Percentiles rank a stretch among this genome's conserved stretches.
Evolutionary conservation across 352 stramenopile species (phyloP).

Genomic region (Peronospora farinosa): DNA sequence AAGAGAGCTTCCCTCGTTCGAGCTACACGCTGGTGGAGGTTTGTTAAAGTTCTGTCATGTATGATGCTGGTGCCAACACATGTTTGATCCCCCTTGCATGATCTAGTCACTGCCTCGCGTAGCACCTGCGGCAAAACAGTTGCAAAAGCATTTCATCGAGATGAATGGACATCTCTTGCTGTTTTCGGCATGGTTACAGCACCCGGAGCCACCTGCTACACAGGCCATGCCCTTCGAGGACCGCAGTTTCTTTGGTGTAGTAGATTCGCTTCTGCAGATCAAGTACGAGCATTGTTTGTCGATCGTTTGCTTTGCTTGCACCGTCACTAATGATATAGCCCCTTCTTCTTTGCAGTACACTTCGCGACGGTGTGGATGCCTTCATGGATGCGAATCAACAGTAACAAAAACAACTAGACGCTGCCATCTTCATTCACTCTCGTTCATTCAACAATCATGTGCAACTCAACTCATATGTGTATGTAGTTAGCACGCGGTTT

Average conservation of each 20-base stretch:
- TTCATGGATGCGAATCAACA: slow-evolving; percentile 50
- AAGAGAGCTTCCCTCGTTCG: slow-evolving; percentile 73
- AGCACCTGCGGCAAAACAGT: slow-evolving; percentile 7
- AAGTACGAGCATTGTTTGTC: slow-evolving; percentile 24
- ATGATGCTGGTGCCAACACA: not conserved
- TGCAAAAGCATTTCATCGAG: slow-evolving; percentile 38
- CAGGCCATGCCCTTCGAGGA: slow-evolving; percentile 59
- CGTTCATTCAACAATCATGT: too few relatives aligned
- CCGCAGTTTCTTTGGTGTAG: slow-evolving; percentile 60
- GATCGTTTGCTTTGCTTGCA: not conserved
- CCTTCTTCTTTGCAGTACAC: slow-evolving; percentile 22
- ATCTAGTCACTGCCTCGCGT: slow-evolving; percentile 40
- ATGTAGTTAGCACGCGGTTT: slow-evolving; percentile 1
- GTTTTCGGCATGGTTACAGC: slow-evolving; percentile 68
- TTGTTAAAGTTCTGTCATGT: not conserved
- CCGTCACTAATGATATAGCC: slow-evolving; percentile 6
- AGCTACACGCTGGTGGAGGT: slow-evolving; percentile 72
- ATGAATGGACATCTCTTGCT: slow-evolving; percentile 57
- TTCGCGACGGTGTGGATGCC: slow-evolving; percentile 55
- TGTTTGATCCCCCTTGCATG: not conserved
- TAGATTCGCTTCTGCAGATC: slow-evolving; percentile 75
- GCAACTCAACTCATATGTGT: too few relatives aligned
- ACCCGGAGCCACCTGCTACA: slow-evolving; percentile 63
- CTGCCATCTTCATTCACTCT: slow-evolving; percentile 8
- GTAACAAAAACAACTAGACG: slow-evolving; percentile 11